Evolutionary conservation across 148 eudicot genomes (phyloP).

Genomic region (Rhododendron kiyosumense): DNA sequence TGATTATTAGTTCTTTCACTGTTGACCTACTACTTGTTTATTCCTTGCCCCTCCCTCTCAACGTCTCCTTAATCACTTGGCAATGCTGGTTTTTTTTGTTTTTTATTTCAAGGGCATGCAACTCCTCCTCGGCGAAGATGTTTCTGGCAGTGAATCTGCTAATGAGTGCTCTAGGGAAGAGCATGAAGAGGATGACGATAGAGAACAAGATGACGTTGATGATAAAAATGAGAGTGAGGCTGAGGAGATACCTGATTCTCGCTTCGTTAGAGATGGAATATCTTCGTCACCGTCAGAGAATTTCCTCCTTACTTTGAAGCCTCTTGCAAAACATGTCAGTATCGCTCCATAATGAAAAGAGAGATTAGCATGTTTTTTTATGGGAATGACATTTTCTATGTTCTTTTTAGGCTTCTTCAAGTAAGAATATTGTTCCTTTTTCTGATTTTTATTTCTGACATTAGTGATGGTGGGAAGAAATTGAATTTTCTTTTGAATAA

Average conservation of each 20-base stretch:
- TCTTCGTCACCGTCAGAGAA: constrained; percentile 46
- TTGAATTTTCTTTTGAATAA: background rate
- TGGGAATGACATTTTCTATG: constrained; percentile 78
- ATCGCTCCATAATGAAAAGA: constrained; percentile 35
- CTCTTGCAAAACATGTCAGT: constrained; percentile 59
- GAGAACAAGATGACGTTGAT: constrained; percentile 58
- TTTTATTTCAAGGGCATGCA: constrained; percentile 36
- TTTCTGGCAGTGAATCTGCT: constrained; percentile 79
- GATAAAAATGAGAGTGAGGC: constrained; percentile 88
- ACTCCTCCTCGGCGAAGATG: constrained; percentile 43
- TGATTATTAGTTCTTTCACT: background rate
- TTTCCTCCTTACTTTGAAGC: constrained; percentile 48
- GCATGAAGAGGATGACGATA: constrained; percentile 68
- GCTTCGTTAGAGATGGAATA: constrained; percentile 44
- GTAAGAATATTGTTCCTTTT: constrained; percentile 29
- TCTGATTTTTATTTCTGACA: constrained; percentile 8
- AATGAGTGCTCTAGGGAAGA: constrained; percentile 70
- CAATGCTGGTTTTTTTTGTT: background rate
- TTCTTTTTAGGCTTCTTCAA: constrained; percentile 79
- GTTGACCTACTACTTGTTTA: background rate
- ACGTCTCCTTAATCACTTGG: background rate
- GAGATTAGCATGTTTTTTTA: constrained; percentile 45
- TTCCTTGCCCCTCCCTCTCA: background rate
- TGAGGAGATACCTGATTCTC: constrained; percentile 49
- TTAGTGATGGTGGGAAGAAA: background rate